phyloP scores from a whole-genome alignment of 2,329 filamentous ascomycete genomes.

The Cytospora schulzeri region DNA sequence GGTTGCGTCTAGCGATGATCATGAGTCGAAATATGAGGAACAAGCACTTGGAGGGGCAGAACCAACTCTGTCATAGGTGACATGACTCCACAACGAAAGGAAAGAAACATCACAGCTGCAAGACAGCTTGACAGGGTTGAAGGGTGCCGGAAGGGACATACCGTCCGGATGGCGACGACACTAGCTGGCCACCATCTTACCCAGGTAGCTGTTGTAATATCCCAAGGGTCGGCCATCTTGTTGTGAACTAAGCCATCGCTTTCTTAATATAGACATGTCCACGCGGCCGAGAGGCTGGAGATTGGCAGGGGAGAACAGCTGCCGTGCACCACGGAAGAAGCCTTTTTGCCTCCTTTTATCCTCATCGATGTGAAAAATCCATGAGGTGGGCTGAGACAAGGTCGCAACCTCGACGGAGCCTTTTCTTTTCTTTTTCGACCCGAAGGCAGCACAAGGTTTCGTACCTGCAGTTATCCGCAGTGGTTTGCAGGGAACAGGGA shows the following conservation, averaged over 20 bases:
- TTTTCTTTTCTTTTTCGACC: conserved; percentile 5
- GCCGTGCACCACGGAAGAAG: conserved; percentile 14
- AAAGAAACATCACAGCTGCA: neutral
- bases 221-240: too few species aligned
- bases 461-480: conserved; percentile 8
- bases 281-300: neutral
- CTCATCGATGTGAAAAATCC: too few species aligned
- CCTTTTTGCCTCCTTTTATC: neutral
- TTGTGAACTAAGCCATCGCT: too few species aligned
- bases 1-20: neutral
- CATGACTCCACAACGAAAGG: neutral
- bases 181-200: too few species aligned
- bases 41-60: neutral
- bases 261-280: too few species aligned
- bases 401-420: neutral
- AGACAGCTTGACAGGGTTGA: neutral
- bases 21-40: neutral
- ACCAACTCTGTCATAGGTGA: too few species aligned
- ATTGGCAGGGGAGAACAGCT: conserved; percentile 11
- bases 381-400: conserved; percentile 16
- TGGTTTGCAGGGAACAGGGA: too few species aligned
- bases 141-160: neutral
- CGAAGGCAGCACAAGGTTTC: conserved; percentile 2
- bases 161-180: too few species aligned
- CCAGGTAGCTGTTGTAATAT: too few species aligned